Evolutionary conservation across 2,329 filamentous ascomycete genomes (phyloP).

Genomic region (Elsinoe batatas): DNA sequence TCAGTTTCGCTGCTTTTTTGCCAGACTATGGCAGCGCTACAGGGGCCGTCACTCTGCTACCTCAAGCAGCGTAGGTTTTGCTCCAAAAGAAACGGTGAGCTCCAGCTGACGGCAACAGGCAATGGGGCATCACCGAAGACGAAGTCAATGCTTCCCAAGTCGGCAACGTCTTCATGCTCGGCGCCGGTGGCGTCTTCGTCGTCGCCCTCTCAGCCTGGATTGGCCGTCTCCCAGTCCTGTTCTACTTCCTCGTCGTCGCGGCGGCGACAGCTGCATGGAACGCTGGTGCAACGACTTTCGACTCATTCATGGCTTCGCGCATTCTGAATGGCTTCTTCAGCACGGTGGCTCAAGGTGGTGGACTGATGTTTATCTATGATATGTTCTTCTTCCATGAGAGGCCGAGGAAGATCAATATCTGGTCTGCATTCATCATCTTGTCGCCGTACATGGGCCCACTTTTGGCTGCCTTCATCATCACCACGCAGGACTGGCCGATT

Average conservation of each 20-base stretch:
- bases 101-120: constrained; percentile 15
- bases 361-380: constrained; percentile 42
- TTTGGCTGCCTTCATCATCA: constrained; percentile 42
- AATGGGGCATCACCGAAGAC: constrained; percentile 31
- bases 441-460: constrained; percentile 32
- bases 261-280: constrained; percentile 33
- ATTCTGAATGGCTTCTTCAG: constrained; percentile 39
- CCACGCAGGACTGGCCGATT: constrained; percentile 33
- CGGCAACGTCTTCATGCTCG: constrained; percentile 37
- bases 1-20: constrained; percentile 31
- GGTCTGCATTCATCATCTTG: constrained; percentile 30
- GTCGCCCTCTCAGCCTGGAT: constrained; percentile 35
- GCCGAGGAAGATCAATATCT: constrained; percentile 30
- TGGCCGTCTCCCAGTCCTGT: constrained; percentile 36
- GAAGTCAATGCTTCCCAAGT: constrained; percentile 32
- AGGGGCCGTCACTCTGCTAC: constrained; percentile 32
- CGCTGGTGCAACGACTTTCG: constrained; percentile 29
- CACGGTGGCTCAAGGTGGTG: constrained; percentile 33
- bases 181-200: constrained; percentile 32
- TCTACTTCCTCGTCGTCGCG: constrained; percentile 31
- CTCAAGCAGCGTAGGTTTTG: constrained; percentile 25
- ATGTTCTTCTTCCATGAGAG: constrained; percentile 52
- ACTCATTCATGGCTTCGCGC: constrained; percentile 33
- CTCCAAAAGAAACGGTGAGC: background rate
- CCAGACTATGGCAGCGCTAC: constrained; percentile 36